Evolutionary conservation across 1,139 yeast species (phyloP), one percentile per base, ranked within the genome.

Genomic region (Suhomyces bolitotheri): DNA sequence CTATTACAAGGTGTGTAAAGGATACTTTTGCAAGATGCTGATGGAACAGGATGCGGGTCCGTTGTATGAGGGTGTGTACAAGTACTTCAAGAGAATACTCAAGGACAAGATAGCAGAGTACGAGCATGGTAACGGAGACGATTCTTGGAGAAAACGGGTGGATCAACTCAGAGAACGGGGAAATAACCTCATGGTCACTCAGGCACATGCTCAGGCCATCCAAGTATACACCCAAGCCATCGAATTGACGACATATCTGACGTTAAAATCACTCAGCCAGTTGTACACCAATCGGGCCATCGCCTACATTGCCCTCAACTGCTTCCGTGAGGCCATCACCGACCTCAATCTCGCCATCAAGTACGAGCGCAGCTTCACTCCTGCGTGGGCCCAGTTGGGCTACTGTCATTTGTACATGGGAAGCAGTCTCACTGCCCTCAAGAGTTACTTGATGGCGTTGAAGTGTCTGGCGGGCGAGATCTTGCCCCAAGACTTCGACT

Each of bases 321-420:
- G 73, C 43, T 66, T 65, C 34, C 60, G 63, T 0, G 76, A 70
- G 44, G 73, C 75, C 3, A 59, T 66, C 4, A 36, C 51, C 11
- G 75, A 69, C 46, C 55, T 70, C 40, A 61, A 64, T 39, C 31
- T 39, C 12, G 73, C 74, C 0, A 44, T 69, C 7, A 34, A 38
- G 12, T 38, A 47, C 20, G 72, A 69, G 42, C 51, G 61, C 22
- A 52, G 63, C 7, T 66, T 62, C 42, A 59, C 68, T 1, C 66
- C 75, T 2, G 75, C 72, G 3, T 70, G 76, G 76, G 56, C 67
- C 16, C 76, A 70, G 49, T 55, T 70, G 39, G 75, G 71, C 4
- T 70, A 67, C 49, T 69, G 73, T 40, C 71, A 68, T 34, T 51
- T 70, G 28, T 69, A 66, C 46, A 61, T 68, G 66, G 75, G 75